phyloP scores from a whole-genome alignment of 176 grass and related monocot species.

The Oryza australiensis region DNA sequence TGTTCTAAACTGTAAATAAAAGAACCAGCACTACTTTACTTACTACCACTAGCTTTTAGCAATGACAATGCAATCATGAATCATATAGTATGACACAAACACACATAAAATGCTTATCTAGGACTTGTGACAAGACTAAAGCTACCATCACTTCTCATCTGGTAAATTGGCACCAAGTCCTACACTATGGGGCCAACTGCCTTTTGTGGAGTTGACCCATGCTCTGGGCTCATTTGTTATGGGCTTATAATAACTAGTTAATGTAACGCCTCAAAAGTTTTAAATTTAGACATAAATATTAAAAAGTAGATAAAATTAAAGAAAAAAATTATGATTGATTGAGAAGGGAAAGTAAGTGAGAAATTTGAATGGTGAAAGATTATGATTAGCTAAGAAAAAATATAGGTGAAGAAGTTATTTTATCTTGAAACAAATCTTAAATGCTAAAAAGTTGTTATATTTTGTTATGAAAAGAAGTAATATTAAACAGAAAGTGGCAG shows the following conservation, averaged over 20 bases:
- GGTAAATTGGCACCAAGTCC: background rate
- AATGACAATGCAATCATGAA: slow-evolving; percentile 50
- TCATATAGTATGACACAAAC: background rate
- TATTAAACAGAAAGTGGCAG: slow-evolving; percentile 16
- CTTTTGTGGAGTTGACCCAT: slow-evolving; percentile 30
- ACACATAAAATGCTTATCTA: background rate
- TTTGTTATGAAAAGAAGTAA: too few species aligned
- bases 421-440: too few species aligned
- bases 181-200: background rate
- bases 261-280: too few species aligned
- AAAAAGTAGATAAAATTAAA: too few species aligned
- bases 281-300: too few species aligned
- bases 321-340: too few species aligned
- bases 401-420: too few species aligned
- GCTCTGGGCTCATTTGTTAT: background rate
- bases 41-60: background rate
- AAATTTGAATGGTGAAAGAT: too few species aligned
- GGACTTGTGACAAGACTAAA: slow-evolving; percentile 32
- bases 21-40: background rate
- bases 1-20: background rate
- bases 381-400: too few species aligned
- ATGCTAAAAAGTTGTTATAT: too few species aligned
- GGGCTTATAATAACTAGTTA: background rate
- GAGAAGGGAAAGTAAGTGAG: too few species aligned
- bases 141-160: background rate